Base-by-base conservation (phyloP, 2,329 filamentous ascomycete genomes). In the Calonectria pteridis region DNA sequence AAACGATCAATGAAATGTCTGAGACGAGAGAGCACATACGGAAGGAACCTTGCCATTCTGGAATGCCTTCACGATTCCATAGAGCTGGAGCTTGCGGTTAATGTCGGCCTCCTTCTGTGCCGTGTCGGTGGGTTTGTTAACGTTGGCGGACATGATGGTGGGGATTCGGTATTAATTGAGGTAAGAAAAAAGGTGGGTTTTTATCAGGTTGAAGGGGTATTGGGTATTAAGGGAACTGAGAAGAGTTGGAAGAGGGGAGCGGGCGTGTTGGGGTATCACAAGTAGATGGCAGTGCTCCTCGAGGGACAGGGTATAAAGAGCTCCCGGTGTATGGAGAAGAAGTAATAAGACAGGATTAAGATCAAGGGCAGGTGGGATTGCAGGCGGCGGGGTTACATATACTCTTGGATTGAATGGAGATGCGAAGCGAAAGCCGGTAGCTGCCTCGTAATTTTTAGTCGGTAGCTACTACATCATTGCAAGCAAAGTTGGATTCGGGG, bases 71-170 rank as follows among this genome's bases (percentile, higher is more conserved):
- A 93, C 91, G 85, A 98, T 98, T 82, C 96, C 97, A 82, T 97
- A 99, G 46, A 98, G 86, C 86, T 98, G 96, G 66, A 99, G 92
- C 89, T 99, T 99, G 84, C 93, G 92, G 86, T 97, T 97, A 86
- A 98, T 93, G 84, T 98, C 93, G 78, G 90, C 90, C 87, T 98
- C 95, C 90, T 96, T 96, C 84, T 91, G 85, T 87, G 94, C 93
- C 74, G 89, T 81, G 84, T 97, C 90, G 75, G 91, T 93, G 37
- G 95, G 94, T 79, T 89, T 91, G 85, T 97, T 96, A 82, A 96
- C 93, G 77, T 84, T 84, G 77, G 79, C 80, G 66, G 85, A 77
- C 84, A 86, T 86, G 79, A 59, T 80, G 79, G 11, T 31, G 64
- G 50, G 64, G 75, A 65, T 75, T 71, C 67, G 40, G 51, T 74